Conservation (phyloP, 768 basidiomycete genomes). For the Suillus discolor region DNA sequence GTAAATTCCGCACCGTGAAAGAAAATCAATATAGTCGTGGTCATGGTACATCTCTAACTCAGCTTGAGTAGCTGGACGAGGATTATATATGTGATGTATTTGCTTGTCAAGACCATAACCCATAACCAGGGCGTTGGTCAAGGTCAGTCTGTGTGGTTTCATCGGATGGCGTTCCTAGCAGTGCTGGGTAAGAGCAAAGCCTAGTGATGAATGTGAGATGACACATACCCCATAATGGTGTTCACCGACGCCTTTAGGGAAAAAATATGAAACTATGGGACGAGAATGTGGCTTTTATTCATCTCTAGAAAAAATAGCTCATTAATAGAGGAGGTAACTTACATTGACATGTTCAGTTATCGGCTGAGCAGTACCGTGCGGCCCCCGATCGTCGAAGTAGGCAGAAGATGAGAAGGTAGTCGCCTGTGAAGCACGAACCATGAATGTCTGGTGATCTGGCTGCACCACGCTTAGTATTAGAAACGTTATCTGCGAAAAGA, state of each 20-base stretch:
- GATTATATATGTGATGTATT: slow-evolving; percentile 90
- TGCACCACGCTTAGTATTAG: neutral
- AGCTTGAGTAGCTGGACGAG: slow-evolving; percentile 83
- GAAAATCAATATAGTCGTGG: slow-evolving; percentile 92
- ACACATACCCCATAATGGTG: slow-evolving; percentile 91
- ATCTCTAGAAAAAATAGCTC: slow-evolving; percentile 18
- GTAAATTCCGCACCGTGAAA: slow-evolving; percentile 66
- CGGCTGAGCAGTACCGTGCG: slow-evolving; percentile 71
- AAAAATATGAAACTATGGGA: slow-evolving; percentile 95
- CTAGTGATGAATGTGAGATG: neutral
- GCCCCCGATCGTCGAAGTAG: slow-evolving; percentile 78
- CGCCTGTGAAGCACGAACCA: slow-evolving; percentile 41
- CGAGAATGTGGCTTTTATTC: slow-evolving; percentile 40
- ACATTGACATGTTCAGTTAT: slow-evolving; percentile 82
- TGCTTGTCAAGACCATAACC: slow-evolving; percentile 96
- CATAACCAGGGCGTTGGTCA: slow-evolving; percentile 94
- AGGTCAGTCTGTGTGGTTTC: slow-evolving; percentile 95
- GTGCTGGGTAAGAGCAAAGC: slow-evolving; percentile 10
- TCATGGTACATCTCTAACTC: slow-evolving; percentile 94
- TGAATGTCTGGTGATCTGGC: slow-evolving; percentile 10
- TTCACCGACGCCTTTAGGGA: slow-evolving; percentile 89
- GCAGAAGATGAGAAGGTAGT: slow-evolving; percentile 71
- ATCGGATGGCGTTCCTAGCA: slow-evolving; percentile 94
- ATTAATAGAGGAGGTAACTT: slow-evolving; percentile 29
- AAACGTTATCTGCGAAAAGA: neutral